phyloP scores from a whole-genome alignment of 2,329 filamentous ascomycete genomes.

The Cadophora malorum region DNA sequence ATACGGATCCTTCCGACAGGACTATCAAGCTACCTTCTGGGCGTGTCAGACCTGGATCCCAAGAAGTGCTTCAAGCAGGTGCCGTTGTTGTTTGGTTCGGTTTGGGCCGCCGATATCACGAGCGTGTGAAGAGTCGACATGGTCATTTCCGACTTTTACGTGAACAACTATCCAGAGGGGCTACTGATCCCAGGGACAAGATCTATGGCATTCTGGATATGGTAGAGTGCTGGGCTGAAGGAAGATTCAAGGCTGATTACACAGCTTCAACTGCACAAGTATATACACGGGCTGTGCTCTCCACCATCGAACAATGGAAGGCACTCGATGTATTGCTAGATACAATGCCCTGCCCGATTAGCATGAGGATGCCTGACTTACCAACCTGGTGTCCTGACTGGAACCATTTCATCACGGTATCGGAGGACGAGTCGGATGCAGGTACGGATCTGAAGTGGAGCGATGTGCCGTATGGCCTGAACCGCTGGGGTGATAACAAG shows the following conservation, averaged over 20 bases:
- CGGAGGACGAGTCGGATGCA: background rate
- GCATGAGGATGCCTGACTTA: background rate
- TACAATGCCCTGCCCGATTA: background rate
- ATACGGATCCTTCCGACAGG: background rate
- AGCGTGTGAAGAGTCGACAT: background rate
- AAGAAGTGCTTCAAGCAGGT: background rate
- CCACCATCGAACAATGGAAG: background rate
- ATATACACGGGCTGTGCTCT: background rate
- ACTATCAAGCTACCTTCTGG: background rate
- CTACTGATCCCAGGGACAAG: background rate
- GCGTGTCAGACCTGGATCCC: background rate
- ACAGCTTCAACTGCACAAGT: background rate
- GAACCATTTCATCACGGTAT: background rate
- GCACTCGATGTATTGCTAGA: background rate
- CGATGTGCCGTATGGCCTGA: background rate
- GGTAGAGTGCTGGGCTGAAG: constrained; percentile 2
- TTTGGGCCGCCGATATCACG: background rate
- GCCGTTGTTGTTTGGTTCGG: background rate
- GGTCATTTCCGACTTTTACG: background rate
- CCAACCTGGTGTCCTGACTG: background rate
- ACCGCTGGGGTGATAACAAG: background rate
- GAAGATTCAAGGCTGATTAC: background rate
- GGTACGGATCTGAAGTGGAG: background rate
- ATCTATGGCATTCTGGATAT: constrained; percentile 1
- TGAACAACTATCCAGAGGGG: background rate